Evolutionary conservation across 2,329 filamentous ascomycete species (phyloP).

Genomic region (Raffaelea albimanens): DNA sequence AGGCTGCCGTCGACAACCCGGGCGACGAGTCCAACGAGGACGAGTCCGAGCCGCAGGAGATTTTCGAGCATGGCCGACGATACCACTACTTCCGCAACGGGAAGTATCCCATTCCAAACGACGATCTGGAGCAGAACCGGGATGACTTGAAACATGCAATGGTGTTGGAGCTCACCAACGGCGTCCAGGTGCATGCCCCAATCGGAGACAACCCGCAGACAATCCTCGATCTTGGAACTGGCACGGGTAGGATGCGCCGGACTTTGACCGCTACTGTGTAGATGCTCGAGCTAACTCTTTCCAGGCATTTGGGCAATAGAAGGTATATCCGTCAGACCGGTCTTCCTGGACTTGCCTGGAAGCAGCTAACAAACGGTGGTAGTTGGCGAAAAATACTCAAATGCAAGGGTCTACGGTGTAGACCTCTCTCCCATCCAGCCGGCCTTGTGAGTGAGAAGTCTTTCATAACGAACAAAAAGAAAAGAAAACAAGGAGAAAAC

Average conservation of each 20-base stretch:
- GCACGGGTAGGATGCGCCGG: slow-evolving; percentile 22
- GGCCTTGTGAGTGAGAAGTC: slow-evolving; percentile 35
- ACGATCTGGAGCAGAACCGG: slow-evolving; percentile 20
- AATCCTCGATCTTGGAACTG: slow-evolving; percentile 34
- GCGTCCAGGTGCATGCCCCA: slow-evolving; percentile 6
- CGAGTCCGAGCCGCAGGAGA: slow-evolving; percentile 4
- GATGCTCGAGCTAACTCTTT: too few species aligned
- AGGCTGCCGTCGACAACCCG: neutral
- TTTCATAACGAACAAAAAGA: neutral
- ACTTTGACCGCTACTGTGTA: too few species aligned
- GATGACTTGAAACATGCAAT: slow-evolving; percentile 21
- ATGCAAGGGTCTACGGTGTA: slow-evolving; percentile 29
- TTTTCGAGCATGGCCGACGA: slow-evolving; percentile 9
- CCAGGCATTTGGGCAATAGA: slow-evolving; percentile 35
- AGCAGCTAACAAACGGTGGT: slow-evolving; percentile 14
- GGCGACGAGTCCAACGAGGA: neutral
- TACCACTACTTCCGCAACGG: slow-evolving; percentile 20
- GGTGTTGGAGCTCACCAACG: slow-evolving; percentile 21
- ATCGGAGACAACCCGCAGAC: slow-evolving; percentile 8
- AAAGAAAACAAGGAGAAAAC: neutral
- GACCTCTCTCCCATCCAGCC: slow-evolving; percentile 19
- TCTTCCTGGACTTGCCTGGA: too few species aligned
- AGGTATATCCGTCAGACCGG: slow-evolving; percentile 18
- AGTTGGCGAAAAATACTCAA: slow-evolving; percentile 38
- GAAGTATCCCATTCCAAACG: slow-evolving; percentile 18